Conservation (phyloP, 2,329 filamentous ascomycete genomes). For the Penicillium sp. region DNA sequence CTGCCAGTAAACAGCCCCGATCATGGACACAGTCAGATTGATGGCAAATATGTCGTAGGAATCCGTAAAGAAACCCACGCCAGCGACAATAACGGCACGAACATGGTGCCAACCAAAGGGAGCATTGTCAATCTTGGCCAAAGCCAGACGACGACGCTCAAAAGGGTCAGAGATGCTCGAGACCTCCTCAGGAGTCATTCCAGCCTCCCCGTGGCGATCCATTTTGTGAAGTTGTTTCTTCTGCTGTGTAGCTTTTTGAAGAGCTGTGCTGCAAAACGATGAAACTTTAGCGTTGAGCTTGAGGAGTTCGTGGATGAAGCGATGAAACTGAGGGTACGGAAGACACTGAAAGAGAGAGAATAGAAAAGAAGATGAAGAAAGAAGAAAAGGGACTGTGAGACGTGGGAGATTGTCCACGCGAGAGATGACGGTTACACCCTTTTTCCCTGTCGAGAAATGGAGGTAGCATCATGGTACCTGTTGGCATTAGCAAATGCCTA, state of each 20-base stretch:
- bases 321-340: background rate
- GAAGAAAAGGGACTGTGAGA: background rate
- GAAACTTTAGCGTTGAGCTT: background rate
- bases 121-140: conserved; percentile 77
- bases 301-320: background rate
- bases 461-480: background rate
- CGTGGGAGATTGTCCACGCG: background rate
- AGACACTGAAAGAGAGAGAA: background rate
- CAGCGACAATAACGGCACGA: conserved; percentile 71
- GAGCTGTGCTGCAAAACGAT: background rate
- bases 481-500: background rate
- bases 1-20: conserved; percentile 75
- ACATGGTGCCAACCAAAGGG: conserved; percentile 84
- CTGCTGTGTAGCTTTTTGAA: background rate
- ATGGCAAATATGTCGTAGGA: conserved; percentile 81
- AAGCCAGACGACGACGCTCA: conserved; percentile 73
- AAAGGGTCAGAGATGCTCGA: conserved; percentile 58
- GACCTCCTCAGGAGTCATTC: conserved; percentile 4
- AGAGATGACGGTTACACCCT: conserved; percentile 5
- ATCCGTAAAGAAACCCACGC: conserved; percentile 86
- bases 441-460: background rate
- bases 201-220: background rate
- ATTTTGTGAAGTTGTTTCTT: background rate
- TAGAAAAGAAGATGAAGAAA: background rate
- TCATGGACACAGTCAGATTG: conserved; percentile 69